Evolutionary conservation across 257 asterid species (phyloP), one percentile per base, ranked within the genome.

Genomic region (Lycium ferocissimum): DNA sequence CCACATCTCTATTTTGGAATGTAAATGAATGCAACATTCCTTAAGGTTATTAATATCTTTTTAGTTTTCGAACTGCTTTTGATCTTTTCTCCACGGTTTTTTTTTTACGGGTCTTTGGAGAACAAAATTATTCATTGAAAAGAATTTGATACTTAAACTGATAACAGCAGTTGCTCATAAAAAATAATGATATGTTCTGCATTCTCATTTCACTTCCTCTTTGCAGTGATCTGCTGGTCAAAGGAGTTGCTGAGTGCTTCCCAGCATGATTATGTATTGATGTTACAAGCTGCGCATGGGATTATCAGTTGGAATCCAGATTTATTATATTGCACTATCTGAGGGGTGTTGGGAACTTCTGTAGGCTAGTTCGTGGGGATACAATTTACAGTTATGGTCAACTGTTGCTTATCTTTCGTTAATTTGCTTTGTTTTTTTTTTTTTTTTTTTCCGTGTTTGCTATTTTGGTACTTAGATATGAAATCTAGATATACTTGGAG

Each of bases 161-260:
- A 22, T 1, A 11, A 49, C 18, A 75, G 63, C 18, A 75, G 63
- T 53, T 22, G 0, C 26, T 22, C n/a, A 11, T 7, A 14, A 7
- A 76, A 22, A 12, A 13, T 47, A 14, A 12, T 1, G 62, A 47
- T 22, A 6, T 22, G 33, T 18, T 14, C 26, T 8, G 82, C 10
- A 76, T 76, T 22, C 45, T 76, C 26, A 8, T 51, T 11, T 13
- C 82, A 76, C 63, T 51, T 76, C 12, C 22, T 51, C n/a, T 43
- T 72, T 76, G 82, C 82, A 76, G 82, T 75, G 81, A 75, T 75
- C 59, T 75, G 62, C 61, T 6, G 61, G 47, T 51, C 4, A 6
- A 13, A 76, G 43, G 26, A 76, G 5, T 51, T 76, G 62, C 62
- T 3, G 82, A 51, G 82, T 76, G 22, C 47, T 22, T 73, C n/a